Evolutionary conservation across 2,329 filamentous ascomycete species (phyloP).

Genomic region (Chalaropsis ovoidea): DNA sequence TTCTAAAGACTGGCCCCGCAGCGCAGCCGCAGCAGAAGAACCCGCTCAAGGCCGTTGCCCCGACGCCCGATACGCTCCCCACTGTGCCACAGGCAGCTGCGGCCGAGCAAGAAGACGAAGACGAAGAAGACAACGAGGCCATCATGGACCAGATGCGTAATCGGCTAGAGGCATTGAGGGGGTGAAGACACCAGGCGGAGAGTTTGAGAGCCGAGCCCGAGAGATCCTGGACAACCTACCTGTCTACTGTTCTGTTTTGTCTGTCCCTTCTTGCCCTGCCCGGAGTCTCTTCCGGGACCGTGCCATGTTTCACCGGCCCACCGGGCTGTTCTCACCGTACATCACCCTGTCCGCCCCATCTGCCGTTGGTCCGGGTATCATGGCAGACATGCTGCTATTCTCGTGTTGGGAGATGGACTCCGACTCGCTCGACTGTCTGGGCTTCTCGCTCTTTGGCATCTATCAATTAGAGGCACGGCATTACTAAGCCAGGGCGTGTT

Average conservation of each 20-base stretch:
- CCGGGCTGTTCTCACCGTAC: background rate
- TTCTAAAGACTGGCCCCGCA: constrained; percentile 65
- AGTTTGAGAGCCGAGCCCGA: background rate
- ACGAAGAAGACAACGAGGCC: constrained; percentile 77
- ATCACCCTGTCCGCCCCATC: background rate
- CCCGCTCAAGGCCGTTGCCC: constrained; percentile 46
- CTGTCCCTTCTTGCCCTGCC: background rate
- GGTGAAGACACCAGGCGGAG: constrained; percentile 39
- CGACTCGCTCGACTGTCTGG: background rate
- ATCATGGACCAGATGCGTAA: constrained; percentile 93
- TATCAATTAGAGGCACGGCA: background rate
- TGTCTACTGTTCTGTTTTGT: background rate
- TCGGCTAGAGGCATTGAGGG: constrained; percentile 80
- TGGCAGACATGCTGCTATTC: background rate
- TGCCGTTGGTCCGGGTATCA: background rate
- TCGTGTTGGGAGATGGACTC: background rate
- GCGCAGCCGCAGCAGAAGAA: constrained; percentile 45
- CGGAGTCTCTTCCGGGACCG: background rate
- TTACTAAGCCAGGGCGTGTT: background rate
- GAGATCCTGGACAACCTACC: background rate
- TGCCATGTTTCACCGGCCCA: background rate
- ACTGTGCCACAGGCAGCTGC: constrained; percentile 43
- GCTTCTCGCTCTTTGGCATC: background rate
- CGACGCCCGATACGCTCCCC: constrained; percentile 43
- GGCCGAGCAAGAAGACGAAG: constrained; percentile 51